phyloP scores from a whole-genome alignment of 768 basidiomycete species.

The Leccinum incarnatum region DNA sequence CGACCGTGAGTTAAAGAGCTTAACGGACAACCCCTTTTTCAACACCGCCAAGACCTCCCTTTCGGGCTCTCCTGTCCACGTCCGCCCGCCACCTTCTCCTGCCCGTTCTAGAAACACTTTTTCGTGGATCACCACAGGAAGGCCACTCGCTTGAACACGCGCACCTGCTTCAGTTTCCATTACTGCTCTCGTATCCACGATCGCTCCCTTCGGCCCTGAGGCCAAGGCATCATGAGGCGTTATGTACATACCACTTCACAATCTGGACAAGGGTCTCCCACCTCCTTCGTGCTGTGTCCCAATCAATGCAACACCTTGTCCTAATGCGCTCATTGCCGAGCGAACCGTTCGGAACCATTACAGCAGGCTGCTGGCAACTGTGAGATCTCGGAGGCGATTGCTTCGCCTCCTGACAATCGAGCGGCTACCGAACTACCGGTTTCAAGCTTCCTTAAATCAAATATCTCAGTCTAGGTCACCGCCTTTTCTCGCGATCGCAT shows the following conservation, averaged over 20 bases:
- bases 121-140: slow-evolving; percentile 30
- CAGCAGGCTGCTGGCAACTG: slow-evolving; percentile 27
- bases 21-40: slow-evolving; percentile 37
- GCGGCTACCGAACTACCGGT: slow-evolving; percentile 29
- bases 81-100: neutral
- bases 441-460: slow-evolving; percentile 28
- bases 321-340: slow-evolving; percentile 28
- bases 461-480: slow-evolving; percentile 27
- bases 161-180: slow-evolving; percentile 3
- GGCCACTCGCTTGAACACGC: slow-evolving; percentile 2
- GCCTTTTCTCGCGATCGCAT: slow-evolving; percentile 27
- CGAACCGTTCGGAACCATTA: slow-evolving; percentile 30
- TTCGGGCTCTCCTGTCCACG: slow-evolving; percentile 14
- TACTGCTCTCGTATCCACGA: slow-evolving; percentile 4
- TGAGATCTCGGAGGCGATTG: slow-evolving; percentile 36
- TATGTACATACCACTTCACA: slow-evolving; percentile 11
- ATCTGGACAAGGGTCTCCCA: slow-evolving; percentile 8
- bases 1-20: slow-evolving; percentile 40
- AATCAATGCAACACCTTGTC: slow-evolving; percentile 20
- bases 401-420: slow-evolving; percentile 33
- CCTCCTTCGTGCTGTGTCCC: slow-evolving; percentile 17
- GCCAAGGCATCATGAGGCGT: slow-evolving; percentile 8
- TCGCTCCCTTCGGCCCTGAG: slow-evolving; percentile 13
- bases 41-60: slow-evolving; percentile 21
- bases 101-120: slow-evolving; percentile 4